Evolutionary conservation across 768 basidiomycete genomes (phyloP).

Genomic region (Mycena belliarum): DNA sequence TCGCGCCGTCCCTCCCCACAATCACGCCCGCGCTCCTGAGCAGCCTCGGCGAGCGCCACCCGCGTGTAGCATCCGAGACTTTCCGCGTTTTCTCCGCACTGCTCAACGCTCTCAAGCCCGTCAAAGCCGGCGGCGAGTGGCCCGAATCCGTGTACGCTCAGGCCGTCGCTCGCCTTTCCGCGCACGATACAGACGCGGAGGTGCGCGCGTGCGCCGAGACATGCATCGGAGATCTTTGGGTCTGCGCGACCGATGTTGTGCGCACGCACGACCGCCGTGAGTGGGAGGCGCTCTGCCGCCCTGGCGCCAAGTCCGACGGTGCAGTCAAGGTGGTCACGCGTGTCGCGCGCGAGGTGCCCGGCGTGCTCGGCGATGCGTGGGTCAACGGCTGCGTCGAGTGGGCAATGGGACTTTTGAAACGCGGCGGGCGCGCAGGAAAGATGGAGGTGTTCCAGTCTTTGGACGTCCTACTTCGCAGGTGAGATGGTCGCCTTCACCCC

Average conservation of each 20-base stretch:
- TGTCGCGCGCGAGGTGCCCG: conserved; percentile 74
- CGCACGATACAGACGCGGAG: conserved; percentile 88
- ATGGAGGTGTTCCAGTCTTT: conserved; percentile 78
- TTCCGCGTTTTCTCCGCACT: conserved; percentile 87
- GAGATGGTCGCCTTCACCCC: conserved; percentile 12
- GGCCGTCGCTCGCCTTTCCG: conserved; percentile 66
- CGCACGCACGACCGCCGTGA: conserved; percentile 65
- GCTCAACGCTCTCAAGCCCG: conserved; percentile 71
- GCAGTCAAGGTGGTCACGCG: conserved; percentile 82
- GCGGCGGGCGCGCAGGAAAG: conserved; percentile 78
- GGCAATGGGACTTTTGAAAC: conserved; percentile 71
- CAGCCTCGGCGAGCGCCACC: conserved; percentile 79
- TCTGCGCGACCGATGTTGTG: conserved; percentile 77
- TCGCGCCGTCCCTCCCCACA: conserved; percentile 56
- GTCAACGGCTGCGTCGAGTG: conserved; percentile 79
- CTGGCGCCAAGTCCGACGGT: conserved; percentile 68
- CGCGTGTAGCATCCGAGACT: conserved; percentile 84
- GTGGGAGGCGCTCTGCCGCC: conserved; percentile 79
- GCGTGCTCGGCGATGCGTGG: conserved; percentile 66
- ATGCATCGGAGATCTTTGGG: conserved; percentile 84
- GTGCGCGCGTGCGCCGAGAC: conserved; percentile 83
- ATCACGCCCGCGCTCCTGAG: conserved; percentile 77
- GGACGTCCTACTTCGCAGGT: conserved; percentile 72
- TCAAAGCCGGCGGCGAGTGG: conserved; percentile 62
- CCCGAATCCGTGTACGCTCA: conserved; percentile 73